Evolutionary conservation across 2,329 filamentous ascomycete species (phyloP), one percentile per base, ranked within the genome.

Genomic region (Claviceps digitariae): DNA sequence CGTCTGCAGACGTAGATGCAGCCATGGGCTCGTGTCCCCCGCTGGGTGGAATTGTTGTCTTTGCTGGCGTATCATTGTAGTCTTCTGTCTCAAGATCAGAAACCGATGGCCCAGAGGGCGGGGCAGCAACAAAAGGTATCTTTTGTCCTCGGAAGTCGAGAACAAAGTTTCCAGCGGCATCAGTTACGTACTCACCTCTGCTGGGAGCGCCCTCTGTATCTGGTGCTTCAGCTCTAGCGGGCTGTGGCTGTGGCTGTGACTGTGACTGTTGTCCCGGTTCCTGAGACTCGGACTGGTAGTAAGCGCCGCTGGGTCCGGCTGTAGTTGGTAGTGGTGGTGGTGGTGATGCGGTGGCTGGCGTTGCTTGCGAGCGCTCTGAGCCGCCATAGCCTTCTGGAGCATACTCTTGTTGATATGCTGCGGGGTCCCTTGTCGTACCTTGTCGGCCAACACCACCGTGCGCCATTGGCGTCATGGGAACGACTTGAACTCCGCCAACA

Each of bases 401-500:
- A 43, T 67, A 64, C 29, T 68, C 67, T 29, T 60, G 20, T 38
- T 64, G 60, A 21, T 67, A 64, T n/a, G 57, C 48, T 21, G 53
- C 57, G 21, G 64, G 57, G 7, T 74, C 69, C 50, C 72, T 69
- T 44, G 70, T 67, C 58, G 71, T 77, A 51, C 69, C 67, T 50
- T 76, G 72, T 54, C 78, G 77, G 62, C 77, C 80, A 2, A 78
- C 75, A 13, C 83, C 75, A 10, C 83, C 83, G 59, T 86, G 21
- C 7, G 43, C 8, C 43, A 45, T 45, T 38, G 36, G 84, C 47
- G 84, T 84, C 87, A 94, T 95, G 7, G 93, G 93, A 20, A 97
- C 87, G 13, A 98, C 93, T 64, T 96, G 90, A 13, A 97, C 89
- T 44, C 91, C 91, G 49, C 90, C 90, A 9, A 98, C 87, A 49